phyloP scores from a whole-genome alignment of 768 basidiomycete genomes.

The Psilocybe cyanescens region DNA sequence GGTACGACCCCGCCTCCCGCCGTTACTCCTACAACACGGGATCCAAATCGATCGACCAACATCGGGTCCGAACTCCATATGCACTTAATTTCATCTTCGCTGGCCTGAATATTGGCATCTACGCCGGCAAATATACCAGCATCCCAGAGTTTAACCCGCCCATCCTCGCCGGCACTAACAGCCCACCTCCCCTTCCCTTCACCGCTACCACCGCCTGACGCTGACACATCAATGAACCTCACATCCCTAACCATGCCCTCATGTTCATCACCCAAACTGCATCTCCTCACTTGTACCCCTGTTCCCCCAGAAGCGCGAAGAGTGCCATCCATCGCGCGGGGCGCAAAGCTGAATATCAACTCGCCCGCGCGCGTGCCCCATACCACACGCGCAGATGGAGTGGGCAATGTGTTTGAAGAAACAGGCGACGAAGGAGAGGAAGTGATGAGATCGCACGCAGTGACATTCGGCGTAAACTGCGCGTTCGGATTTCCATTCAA shows the following conservation, averaged over 20 bases:
- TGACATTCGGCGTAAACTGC: constrained; percentile 72
- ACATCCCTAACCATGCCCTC: constrained; percentile 60
- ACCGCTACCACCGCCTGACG: not conserved
- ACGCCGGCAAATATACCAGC: constrained; percentile 30
- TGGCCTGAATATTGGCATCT: not conserved
- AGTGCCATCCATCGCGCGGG: constrained; percentile 54
- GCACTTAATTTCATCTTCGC: constrained; percentile 49
- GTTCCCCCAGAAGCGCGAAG: not conserved
- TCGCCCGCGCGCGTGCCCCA: constrained; percentile 80
- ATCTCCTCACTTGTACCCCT: constrained; percentile 50
- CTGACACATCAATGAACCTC: constrained; percentile 43
- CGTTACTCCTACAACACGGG: not conserved
- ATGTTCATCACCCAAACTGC: constrained; percentile 62
- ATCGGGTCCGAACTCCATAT: constrained; percentile 63
- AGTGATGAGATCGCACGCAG: constrained; percentile 45
- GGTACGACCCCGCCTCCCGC: constrained; percentile 29
- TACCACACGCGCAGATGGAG: constrained; percentile 59
- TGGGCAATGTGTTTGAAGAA: constrained; percentile 15
- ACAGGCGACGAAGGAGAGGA: constrained; percentile 43
- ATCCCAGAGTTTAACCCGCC: constrained; percentile 77
- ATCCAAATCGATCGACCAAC: constrained; percentile 19
- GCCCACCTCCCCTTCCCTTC: constrained; percentile 27
- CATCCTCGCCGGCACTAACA: constrained; percentile 64
- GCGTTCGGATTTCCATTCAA: constrained; percentile 71
- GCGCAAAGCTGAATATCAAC: constrained; percentile 61